Base-by-base conservation (phyloP, 225 moss, liverwort and hornwort species). In the Sphagnum contortum region DNA sequence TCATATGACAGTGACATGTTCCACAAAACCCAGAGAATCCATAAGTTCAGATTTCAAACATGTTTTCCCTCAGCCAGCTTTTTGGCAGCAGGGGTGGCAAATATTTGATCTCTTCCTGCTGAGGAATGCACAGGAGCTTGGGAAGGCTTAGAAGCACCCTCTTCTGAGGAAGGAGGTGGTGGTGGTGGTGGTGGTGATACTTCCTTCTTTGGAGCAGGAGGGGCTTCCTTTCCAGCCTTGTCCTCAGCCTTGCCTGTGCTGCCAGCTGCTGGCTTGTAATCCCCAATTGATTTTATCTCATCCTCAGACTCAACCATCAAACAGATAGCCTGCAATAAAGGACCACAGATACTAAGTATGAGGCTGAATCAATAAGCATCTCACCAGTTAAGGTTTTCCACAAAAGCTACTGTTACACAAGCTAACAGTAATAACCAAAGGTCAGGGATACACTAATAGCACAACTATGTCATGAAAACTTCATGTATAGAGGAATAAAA, bases 41-140 rank as follows among this genome's bases (percentile, higher is more conserved):
- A 29, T 29, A 12, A 65, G 3, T 14, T 12, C 4, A 53, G 57
- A 74, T 10, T 46, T 48, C 72, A 46, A 13, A 91, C 90, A 70
- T 73, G 87, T 55, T 87, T 92, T 7, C 92, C 92, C 49, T 82
- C 84, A 14, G 92, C 88, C 49, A 96, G 74, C 69, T 96, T 96
- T 75, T 76, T 83, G 65, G 90, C 90, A 44, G 92, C 92, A 68
- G 96, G 96, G 70, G 88, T 88, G 46, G 96, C 92, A 63, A 96
- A 92, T 67, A 92, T 75, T 55, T 90, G 81, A 59, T 77, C 81
- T 67, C 72, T 87, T 67, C 81, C 70, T 79, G 90, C 72, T 64
- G 78, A 64, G 45, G 78, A 70, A 72, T 68, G 74, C 57, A 71
- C 12, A 62, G 74, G 45, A 8, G 79, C 67, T 29, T 29, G 29